Percentiles rank a stretch among this genome's conserved stretches.
phyloP scores from a whole-genome alignment of 306 rosid species.

The Cyamopsis tetragonoloba region DNA sequence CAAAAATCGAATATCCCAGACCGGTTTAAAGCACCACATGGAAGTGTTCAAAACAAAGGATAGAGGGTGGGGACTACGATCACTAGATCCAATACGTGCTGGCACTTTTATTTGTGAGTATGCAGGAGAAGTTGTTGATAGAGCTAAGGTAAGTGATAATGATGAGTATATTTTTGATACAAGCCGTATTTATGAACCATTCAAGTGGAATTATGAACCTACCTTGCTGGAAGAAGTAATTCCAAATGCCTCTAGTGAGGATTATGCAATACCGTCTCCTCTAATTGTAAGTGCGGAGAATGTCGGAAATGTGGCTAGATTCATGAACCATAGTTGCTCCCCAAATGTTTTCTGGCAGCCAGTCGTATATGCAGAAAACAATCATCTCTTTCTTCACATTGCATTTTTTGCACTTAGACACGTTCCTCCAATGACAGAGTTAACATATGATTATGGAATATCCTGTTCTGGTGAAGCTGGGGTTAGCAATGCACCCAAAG shows the following conservation, averaged over 20 bases:
- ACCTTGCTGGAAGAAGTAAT: constrained; percentile 42
- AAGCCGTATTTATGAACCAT: constrained; percentile 36
- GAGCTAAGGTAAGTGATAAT: constrained; percentile 22
- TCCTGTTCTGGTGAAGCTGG: constrained; percentile 21
- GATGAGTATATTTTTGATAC: constrained; percentile 62
- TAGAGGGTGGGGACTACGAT: constrained; percentile 71
- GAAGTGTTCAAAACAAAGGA: constrained; percentile 61
- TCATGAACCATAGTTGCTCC: constrained; percentile 71
- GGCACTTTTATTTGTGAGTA: constrained; percentile 66
- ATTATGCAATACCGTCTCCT: constrained; percentile 43
- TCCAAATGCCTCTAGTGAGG: constrained; percentile 34
- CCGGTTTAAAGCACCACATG: constrained; percentile 42
- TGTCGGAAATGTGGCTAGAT: constrained; percentile 62
- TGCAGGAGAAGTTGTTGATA: constrained; percentile 61
- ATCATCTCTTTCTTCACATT: constrained; percentile 49
- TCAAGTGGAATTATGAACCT: constrained; percentile 57
- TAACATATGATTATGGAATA: constrained; percentile 64
- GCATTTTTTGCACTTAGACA: constrained; percentile 59
- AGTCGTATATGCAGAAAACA: constrained; percentile 43
- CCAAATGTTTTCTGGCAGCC: constrained; percentile 78
- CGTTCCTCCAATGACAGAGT: constrained; percentile 61
- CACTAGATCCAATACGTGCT: constrained; percentile 62
- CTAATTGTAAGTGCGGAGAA: constrained; percentile 52
- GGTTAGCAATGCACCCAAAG: constrained; percentile 15
- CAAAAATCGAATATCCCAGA: constrained; percentile 58